Percentiles rank a stretch among this genome's conserved stretches.
phyloP scores from a whole-genome alignment of 345 rosid species.

The Excoecaria cochinchinensis region DNA sequence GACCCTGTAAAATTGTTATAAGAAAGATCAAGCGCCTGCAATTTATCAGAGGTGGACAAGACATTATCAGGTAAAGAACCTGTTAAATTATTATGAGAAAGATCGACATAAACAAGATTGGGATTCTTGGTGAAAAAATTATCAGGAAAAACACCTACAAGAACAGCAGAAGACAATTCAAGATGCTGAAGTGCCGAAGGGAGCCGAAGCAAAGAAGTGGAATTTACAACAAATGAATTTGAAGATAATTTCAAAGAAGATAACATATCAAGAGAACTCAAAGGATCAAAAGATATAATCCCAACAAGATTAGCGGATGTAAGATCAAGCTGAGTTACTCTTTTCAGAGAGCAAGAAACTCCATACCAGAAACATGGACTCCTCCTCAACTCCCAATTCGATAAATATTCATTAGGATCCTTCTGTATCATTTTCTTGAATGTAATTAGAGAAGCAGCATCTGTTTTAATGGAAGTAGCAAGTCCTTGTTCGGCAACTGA shows the following conservation, averaged over 20 bases:
- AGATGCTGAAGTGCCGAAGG: constrained; percentile 65
- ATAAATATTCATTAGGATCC: constrained; percentile 63
- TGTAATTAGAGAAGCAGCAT: constrained; percentile 56
- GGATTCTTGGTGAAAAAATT: constrained; percentile 53
- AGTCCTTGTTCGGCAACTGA: constrained; percentile 24
- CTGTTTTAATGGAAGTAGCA: constrained; percentile 59
- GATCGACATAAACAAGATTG: constrained; percentile 51
- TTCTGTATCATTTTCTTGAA: constrained; percentile 69
- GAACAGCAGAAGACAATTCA: constrained; percentile 58
- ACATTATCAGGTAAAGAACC: constrained; percentile 61
- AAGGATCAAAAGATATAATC: constrained; percentile 51
- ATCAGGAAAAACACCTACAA: constrained; percentile 63
- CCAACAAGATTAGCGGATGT: constrained; percentile 53
- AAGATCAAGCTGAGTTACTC: constrained; percentile 74
- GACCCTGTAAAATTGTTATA: constrained; percentile 85
- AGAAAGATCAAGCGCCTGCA: constrained; percentile 75
- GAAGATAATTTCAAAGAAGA: constrained; percentile 59
- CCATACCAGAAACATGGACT: constrained; percentile 76
- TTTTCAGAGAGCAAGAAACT: constrained; percentile 61
- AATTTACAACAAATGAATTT: constrained; percentile 51
- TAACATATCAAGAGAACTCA: constrained; percentile 58
- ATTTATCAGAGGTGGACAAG: constrained; percentile 49
- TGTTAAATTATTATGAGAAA: constrained; percentile 66
- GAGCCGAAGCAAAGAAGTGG: constrained; percentile 74
- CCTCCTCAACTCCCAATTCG: constrained; percentile 52